Evolutionary conservation across 2,329 filamentous ascomycete genomes (phyloP), one percentile per base, ranked within the genome.

Genomic region (Talaromyces albobiverticillius): DNA sequence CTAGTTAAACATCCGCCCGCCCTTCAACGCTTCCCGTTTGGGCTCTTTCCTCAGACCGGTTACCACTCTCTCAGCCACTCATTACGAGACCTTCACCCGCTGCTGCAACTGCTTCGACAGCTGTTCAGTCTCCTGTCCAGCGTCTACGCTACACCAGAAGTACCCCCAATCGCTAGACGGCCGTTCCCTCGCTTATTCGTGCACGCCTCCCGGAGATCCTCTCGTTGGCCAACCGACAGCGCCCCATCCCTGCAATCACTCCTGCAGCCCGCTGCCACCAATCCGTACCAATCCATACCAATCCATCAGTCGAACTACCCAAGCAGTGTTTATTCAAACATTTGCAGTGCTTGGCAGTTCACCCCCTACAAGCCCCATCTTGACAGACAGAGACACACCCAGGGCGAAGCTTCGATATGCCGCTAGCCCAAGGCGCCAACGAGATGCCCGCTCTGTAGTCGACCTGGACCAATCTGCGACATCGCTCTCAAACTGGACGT

Each of bases 371-470:
- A 29, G 55, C 52, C 55, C 41, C 38, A 54, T 53, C 56, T 31
- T 23, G 36, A 41, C 50, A 52, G 26, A 10, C 26, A 29, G 10
- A 29, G 26, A 29, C 26, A n/a, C 26, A 43, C 34, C 25, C 49
- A 43, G 49, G 41, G 40, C 29, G 25, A 46, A 58, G 55, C 51
- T 57, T 57, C 55, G 55, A 69, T 64, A 71, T 72, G 69, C 67
- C 68, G 62, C 58, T 64, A 62, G 62, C 66, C 63, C 60, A 60
- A 65, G 67, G 64, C 59, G 57, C 67, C 65, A 69, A 64, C 66
- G 66, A 63, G 61, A 67, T 62, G 64, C 67, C 64, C 68, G 62
- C 63, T 67, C 67, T 65, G 66, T 71, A 69, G 69, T 67, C 65
- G 65, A 64, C 67, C 61, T 61, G 63, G 62, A 60, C 59, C 61